These are phyloP conservation scores for Neurospora sp. DNA, from an alignment of 495 filamentous ascomycete species.

Conservation along the genomic window DNA sequence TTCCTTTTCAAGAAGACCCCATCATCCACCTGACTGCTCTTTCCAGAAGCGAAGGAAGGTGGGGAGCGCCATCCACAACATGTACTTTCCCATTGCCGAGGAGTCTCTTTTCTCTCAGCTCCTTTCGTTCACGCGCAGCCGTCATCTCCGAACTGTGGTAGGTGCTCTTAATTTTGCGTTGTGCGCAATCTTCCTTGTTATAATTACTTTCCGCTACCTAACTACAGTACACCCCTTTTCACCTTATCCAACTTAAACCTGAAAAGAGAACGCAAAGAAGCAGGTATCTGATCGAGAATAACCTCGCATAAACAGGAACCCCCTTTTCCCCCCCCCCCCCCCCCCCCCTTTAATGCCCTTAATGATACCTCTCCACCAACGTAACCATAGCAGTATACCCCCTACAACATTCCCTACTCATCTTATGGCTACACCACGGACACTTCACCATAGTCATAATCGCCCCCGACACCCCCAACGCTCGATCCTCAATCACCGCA, in stretches of 20 bases:
- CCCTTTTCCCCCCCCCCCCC: too few species aligned
- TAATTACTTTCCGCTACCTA: not conserved
- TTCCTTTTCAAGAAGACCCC: too few species aligned
- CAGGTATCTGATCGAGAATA: not conserved
- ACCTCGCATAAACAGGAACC: too few species aligned
- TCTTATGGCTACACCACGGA: constrained; percentile 70
- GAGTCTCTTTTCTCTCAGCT: too few species aligned
- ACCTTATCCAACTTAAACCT: not conserved
- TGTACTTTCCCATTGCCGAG: too few species aligned
- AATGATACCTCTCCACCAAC: constrained; percentile 56
- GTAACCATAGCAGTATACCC: constrained; percentile 64
- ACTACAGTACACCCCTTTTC: not conserved
- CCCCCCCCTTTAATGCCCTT: too few species aligned
- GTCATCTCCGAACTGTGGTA: too few species aligned
- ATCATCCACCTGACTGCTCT: too few species aligned
- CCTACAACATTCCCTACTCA: constrained; percentile 62
- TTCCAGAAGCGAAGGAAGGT: too few species aligned
- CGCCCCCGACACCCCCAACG: constrained; percentile 39
- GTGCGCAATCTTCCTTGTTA: not conserved
- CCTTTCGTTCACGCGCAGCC: too few species aligned
- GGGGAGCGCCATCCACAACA: too few species aligned
- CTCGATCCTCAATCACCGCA: constrained; percentile 37
- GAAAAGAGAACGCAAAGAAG: not conserved
- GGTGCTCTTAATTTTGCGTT: too few species aligned
- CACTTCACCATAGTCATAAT: constrained; percentile 54